phyloP scores from a whole-genome alignment of 1,284 basidiomycete genomes.

The Moniliella sp. region DNA sequence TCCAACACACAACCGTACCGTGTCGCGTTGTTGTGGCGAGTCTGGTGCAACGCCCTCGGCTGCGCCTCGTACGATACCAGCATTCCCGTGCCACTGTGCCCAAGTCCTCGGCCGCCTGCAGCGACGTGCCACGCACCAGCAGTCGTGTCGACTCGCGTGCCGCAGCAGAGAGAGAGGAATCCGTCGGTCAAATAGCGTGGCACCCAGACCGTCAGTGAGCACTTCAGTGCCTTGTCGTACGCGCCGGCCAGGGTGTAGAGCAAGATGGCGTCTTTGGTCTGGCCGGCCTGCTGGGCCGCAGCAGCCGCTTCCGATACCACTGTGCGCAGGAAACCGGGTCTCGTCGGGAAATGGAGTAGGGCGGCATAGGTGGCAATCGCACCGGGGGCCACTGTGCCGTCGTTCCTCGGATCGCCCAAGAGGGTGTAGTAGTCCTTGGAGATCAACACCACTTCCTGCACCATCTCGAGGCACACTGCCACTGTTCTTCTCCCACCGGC shows the following conservation, averaged over 20 bases:
- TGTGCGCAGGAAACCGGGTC: constrained; percentile 55
- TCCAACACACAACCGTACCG: too few species aligned
- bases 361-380: constrained; percentile 61
- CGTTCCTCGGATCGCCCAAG: constrained; percentile 66
- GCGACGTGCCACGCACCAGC: too few species aligned
- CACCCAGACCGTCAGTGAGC: constrained; percentile 71
- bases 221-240: constrained; percentile 69
- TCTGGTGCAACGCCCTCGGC: too few species aligned
- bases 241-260: constrained; percentile 85
- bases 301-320: constrained; percentile 63
- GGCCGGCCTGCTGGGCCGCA: constrained; percentile 46
- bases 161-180: too few species aligned
- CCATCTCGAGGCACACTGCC: constrained; percentile 62
- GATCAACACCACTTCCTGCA: constrained; percentile 64
- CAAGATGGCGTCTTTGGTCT: constrained; percentile 73
- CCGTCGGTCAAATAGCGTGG: constrained; percentile 31
- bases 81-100: too few species aligned
- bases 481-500: constrained; percentile 53
- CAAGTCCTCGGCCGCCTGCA: too few species aligned
- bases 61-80: too few species aligned
- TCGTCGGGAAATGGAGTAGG: constrained; percentile 49
- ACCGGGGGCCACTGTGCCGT: constrained; percentile 69
- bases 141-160: too few species aligned
- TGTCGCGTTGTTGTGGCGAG: too few species aligned
- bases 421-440: constrained; percentile 63